Conservation (phyloP, 2,329 filamentous ascomycete genomes). For the Colletotrichum orbiculare region DNA sequence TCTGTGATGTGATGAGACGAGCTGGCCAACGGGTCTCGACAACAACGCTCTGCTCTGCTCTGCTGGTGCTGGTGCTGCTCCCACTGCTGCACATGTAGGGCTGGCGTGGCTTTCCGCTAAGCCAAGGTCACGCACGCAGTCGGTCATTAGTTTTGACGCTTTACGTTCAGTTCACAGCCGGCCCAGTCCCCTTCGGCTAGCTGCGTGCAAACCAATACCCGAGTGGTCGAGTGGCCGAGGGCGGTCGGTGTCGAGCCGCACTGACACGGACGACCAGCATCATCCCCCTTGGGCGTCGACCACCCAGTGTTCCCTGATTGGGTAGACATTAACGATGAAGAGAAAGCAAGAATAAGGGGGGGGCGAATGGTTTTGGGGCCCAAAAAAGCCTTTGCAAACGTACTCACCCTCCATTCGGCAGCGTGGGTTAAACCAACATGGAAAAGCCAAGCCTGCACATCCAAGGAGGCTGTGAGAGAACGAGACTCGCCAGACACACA, state of each 20-base stretch:
- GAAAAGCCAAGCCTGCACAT: slow-evolving; percentile 18
- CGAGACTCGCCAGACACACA: slow-evolving; percentile 6
- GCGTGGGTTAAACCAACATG: neutral
- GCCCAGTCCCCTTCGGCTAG: slow-evolving; percentile 10
- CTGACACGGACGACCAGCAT: slow-evolving; percentile 25
- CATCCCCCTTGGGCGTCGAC: slow-evolving; percentile 26
- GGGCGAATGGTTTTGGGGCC: too few relatives aligned
- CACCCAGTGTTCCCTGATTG: slow-evolving; percentile 6
- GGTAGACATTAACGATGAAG: slow-evolving; percentile 1
- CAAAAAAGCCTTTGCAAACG: too few relatives aligned
- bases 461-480: slow-evolving; percentile 12
- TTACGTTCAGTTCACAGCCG: slow-evolving; percentile 5
- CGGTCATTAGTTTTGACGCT: slow-evolving; percentile 22
- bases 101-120: slow-evolving; percentile 23
- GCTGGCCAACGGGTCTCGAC: too few relatives aligned
- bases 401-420: too few relatives aligned
- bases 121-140: neutral
- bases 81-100: slow-evolving; percentile 25
- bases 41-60: neutral
- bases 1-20: neutral
- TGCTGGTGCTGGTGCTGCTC: slow-evolving; percentile 6
- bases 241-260: slow-evolving; percentile 14
- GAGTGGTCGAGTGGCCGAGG: slow-evolving; percentile 13
- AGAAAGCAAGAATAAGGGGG: neutral
- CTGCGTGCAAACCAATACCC: slow-evolving; percentile 9